Evolutionary conservation across 129 eudicot genomes (phyloP), one percentile per base, ranked within the genome.

Genomic region (Sambucus nigra): DNA sequence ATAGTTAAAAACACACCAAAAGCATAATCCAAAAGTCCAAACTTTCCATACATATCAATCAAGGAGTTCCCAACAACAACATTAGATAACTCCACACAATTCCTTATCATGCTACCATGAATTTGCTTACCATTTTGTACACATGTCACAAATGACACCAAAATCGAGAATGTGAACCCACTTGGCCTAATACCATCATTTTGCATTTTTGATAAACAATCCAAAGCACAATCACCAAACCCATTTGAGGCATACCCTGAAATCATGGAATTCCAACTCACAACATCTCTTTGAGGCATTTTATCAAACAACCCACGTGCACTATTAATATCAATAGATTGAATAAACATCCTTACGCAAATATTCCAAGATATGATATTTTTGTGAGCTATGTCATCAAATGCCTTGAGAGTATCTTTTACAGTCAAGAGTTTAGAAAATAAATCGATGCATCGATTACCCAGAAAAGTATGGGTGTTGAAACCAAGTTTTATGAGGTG

Each of bases 351-450:
- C 59, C 65, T 75, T 80, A 88, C 69, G 60, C 79, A 69, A 3
- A 88, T 60, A 25, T 88, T 88, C 96, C 96, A 88, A 46, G 96
- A 88, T 19, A 83, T 51, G 3, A 60, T 56, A 67, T 88, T 83
- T 70, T 83, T 88, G 45, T 55, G 22, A 15, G 55, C 38, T 7
- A 88, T 73, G 20, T 83, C 96, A 47, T 70, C 41, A 49, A 88
- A 88, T 31, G 77, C 73, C 29, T 49, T 61, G 52, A 80, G 19
- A 45, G 85, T 48, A 27, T 83, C 94, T 23, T 69, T 47, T 16
- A 41, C 12, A 15, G 59, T 47, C 13, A 83, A 79, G 7, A 52
- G 15, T 58, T 66, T 63, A 5, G 82, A 51, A 57, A 80, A 88
- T 2, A 83, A 59, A 46, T 88, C 81, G 27, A 83, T 55, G 32